A percentile compares a stretch with the other conserved stretches of the same genome.
These are phyloP conservation scores for Henningerozyma blattae DNA, from an alignment of 805 yeast genomes.

Conservation along the genomic window DNA sequence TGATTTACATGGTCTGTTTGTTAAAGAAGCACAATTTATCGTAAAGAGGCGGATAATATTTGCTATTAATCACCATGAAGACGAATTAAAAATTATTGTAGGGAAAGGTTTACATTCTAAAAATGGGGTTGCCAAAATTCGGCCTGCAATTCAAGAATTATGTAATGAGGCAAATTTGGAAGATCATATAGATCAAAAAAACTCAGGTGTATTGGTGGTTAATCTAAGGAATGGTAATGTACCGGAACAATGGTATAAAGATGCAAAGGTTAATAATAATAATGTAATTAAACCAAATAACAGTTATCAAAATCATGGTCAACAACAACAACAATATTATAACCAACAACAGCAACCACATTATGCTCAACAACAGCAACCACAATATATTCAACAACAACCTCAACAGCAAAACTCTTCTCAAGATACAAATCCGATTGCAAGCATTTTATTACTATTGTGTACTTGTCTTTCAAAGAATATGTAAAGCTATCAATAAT, in stretches of 20 bases:
- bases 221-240: conserved; percentile 41
- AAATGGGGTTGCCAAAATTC: conserved; percentile 72
- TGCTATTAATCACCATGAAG: conserved; percentile 45
- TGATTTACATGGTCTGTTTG: conserved; percentile 85
- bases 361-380: conserved; percentile 22
- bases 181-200: conserved; percentile 52
- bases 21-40: conserved; percentile 75
- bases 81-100: conserved; percentile 67
- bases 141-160: conserved; percentile 76
- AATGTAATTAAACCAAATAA: conserved; percentile 3
- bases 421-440: conserved; percentile 15
- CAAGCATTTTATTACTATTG: conserved; percentile 20
- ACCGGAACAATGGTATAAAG: conserved; percentile 27
- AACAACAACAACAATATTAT: conserved; percentile 9
- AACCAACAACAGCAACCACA: conserved; percentile 17
- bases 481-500: too few species aligned
- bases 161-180: conserved; percentile 56
- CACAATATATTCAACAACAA: conserved; percentile 11
- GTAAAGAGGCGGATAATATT: conserved; percentile 63
- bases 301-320: conserved; percentile 3
- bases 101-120: conserved; percentile 87
- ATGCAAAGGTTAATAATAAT: conserved; percentile 1
- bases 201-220: conserved; percentile 71
- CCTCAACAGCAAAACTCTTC: conserved; percentile 17
- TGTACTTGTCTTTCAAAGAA: conserved; percentile 26